These are phyloP conservation scores for Tricholoma matsutake DNA, from an alignment of 768 basidiomycete genomes.

Conservation along the genomic window DNA sequence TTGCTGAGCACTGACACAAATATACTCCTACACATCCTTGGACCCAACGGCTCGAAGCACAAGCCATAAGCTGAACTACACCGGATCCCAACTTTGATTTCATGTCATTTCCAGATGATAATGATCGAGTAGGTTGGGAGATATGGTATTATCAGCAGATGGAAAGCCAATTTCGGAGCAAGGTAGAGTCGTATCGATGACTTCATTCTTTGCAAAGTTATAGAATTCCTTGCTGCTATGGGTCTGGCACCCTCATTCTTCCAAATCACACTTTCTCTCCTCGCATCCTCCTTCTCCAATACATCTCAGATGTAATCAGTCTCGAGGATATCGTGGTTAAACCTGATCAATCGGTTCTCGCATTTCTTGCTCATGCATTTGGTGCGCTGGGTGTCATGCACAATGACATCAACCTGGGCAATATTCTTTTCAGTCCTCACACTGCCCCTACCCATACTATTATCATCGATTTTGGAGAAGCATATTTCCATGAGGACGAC, in stretches of 20 bases:
- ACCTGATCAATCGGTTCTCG: not conserved
- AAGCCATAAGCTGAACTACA: not conserved
- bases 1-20: not conserved
- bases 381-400: not conserved
- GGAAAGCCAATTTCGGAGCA: not conserved
- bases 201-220: not conserved
- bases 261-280: not conserved
- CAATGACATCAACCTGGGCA: not conserved
- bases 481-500: constrained; percentile 8
- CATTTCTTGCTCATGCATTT: not conserved
- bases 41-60: not conserved
- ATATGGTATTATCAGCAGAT: not conserved
- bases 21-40: not conserved
- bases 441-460: not conserved
- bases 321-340: not conserved
- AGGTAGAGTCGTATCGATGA: not conserved
- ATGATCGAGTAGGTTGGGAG: not conserved
- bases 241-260: not conserved
- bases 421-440: not conserved
- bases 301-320: not conserved
- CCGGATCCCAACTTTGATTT: not conserved
- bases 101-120: too few species aligned
- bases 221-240: not conserved
- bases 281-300: not conserved
- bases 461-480: not conserved